A percentile compares a stretch with the other conserved stretches of the same genome.
Conservation (phyloP, 2,329 filamentous ascomycete genomes). For the Didymella arachidicola region DNA sequence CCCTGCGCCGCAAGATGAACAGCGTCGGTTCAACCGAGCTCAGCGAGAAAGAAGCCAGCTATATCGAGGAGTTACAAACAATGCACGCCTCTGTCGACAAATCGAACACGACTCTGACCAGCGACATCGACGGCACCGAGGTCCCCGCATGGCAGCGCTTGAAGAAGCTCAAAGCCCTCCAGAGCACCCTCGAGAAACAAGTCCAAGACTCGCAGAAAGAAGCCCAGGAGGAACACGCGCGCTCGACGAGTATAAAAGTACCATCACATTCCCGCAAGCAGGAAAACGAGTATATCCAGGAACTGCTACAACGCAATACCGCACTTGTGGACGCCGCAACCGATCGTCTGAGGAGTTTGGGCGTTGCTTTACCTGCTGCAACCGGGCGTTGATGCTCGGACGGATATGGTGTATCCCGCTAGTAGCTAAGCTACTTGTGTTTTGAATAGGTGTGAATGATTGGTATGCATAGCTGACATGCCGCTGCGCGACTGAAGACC, state of each 20-base stretch:
- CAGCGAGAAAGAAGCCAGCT: conserved; percentile 68
- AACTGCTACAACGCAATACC: conserved; percentile 43
- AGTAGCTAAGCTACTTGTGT: no score
- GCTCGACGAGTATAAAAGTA: conserved; percentile 35
- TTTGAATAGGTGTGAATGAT: no score
- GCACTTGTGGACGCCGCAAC: conserved; percentile 46
- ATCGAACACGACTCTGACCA: conserved; percentile 38
- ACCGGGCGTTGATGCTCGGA: not conserved
- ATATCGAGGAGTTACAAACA: conserved; percentile 63
- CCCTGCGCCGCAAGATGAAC: conserved; percentile 60
- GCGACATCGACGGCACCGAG: conserved; percentile 43
- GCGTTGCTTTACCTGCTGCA: conserved; percentile 34
- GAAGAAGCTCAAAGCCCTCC: conserved; percentile 63
- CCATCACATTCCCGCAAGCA: conserved; percentile 45
- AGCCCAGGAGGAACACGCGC: conserved; percentile 24
- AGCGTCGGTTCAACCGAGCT: conserved; percentile 62
- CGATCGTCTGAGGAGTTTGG: conserved; percentile 39
- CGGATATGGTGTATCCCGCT: no score
- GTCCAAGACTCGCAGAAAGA: conserved; percentile 32
- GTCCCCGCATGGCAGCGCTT: conserved; percentile 61
- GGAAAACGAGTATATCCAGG: conserved; percentile 47
- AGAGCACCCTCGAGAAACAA: conserved; percentile 57
- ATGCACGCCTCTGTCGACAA: conserved; percentile 52
- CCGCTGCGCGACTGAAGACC: no score
- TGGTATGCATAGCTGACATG: no score